Evolutionary conservation across 805 yeast species (phyloP).

Genomic region (Starmerella potacharoeniae): DNA sequence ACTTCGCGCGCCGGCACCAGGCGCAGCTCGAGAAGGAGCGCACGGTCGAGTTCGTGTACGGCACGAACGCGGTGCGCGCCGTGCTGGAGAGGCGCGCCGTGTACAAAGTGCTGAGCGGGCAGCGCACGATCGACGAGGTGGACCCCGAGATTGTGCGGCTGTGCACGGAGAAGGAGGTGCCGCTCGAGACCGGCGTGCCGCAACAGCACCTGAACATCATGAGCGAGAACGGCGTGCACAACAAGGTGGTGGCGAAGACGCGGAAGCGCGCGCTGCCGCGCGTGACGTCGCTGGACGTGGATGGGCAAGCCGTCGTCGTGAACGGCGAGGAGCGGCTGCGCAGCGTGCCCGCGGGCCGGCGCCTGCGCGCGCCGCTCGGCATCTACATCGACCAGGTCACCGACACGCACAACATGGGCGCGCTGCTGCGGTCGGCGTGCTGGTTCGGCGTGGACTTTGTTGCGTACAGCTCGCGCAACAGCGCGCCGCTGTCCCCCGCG

Average conservation of each 20-base stretch:
- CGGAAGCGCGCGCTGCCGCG: constrained; percentile 38
- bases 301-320: constrained; percentile 21
- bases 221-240: constrained; percentile 63
- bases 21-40: constrained; percentile 29
- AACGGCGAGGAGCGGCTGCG: background rate
- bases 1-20: constrained; percentile 6
- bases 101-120: constrained; percentile 41
- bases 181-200: constrained; percentile 30
- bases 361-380: constrained; percentile 41
- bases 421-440: constrained; percentile 66
- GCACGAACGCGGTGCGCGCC: constrained; percentile 62
- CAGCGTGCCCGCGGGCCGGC: background rate
- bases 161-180: constrained; percentile 37
- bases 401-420: constrained; percentile 84
- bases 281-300: constrained; percentile 20
- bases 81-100: constrained; percentile 51
- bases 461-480: constrained; percentile 54
- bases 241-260: constrained; percentile 65
- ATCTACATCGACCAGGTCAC: constrained; percentile 65
- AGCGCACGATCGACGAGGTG: constrained; percentile 26
- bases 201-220: constrained; percentile 48
- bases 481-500: constrained; percentile 65
- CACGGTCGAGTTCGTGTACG: constrained; percentile 58
- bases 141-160: constrained; percentile 36
- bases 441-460: constrained; percentile 75